These are phyloP conservation scores for Chlamydomonas asymmetrica DNA, from an alignment of 139 green algal species.

Conservation along the genomic window DNA sequence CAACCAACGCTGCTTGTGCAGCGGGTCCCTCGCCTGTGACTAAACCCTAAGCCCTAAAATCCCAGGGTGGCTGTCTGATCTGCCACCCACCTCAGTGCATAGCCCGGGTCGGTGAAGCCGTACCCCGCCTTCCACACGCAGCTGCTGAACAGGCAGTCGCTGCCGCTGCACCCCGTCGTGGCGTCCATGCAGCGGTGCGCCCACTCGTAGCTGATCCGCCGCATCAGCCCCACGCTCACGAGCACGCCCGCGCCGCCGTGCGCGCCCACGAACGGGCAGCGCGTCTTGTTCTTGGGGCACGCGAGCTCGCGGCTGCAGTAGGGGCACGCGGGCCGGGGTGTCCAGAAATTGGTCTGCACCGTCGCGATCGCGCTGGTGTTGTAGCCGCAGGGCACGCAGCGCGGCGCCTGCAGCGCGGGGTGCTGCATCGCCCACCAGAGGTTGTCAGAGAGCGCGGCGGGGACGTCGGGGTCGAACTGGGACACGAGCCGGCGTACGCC, in stretches of 20 bases:
- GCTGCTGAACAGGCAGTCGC: slow-evolving; percentile 15
- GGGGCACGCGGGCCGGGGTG: slow-evolving; percentile 13
- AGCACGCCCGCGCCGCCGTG: slow-evolving; percentile 28
- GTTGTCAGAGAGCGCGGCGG: slow-evolving; percentile 19
- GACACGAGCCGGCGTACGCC: slow-evolving; percentile 12
- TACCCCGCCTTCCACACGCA: slow-evolving; percentile 12
- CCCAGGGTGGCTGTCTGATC: no score
- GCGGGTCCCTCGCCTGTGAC: no score
- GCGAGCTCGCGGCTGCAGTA: slow-evolving; percentile 9
- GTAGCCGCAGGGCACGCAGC: slow-evolving; percentile 30
- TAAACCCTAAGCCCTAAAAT: no score
- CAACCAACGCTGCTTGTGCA: no score
- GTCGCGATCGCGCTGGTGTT: background rate
- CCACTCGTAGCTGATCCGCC: slow-evolving; percentile 1
- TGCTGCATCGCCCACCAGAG: slow-evolving; percentile 10
- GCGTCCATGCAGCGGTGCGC: background rate
- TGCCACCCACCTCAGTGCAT: slow-evolving; percentile 1
- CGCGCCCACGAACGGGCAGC: slow-evolving; percentile 13
- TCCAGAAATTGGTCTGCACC: background rate
- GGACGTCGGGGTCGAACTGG: slow-evolving; percentile 9
- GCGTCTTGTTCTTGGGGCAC: background rate
- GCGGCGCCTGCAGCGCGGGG: slow-evolving; percentile 3
- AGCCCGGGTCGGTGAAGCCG: slow-evolving; percentile 15
- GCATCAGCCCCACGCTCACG: slow-evolving; percentile 16
- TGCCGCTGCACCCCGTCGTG: slow-evolving; percentile 6